Evolutionary conservation across 1,284 basidiomycete species (phyloP), one percentile per base, ranked within the genome.

Genomic region (Erythrobasidium hasegawianum): DNA sequence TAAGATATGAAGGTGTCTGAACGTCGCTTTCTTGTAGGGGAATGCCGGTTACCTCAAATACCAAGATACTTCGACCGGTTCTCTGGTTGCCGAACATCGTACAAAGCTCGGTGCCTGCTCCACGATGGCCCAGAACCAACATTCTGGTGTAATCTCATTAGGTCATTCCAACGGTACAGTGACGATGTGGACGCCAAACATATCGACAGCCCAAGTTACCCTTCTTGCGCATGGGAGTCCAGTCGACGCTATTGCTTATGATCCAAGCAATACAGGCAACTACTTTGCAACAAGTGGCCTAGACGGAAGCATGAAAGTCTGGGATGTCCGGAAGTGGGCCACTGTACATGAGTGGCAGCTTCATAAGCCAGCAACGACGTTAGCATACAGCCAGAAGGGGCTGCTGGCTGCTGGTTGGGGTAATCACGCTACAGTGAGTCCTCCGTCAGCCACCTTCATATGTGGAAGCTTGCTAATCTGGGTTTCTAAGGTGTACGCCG

Each of bases 321-420:
- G 95, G 96, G 96, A 98, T 79, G 89, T 87, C 73, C 80, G 96
- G 57, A 97, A 92, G 81, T 95, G 94, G 87, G 92, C 89, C 3
- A 60, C 68, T 16, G 27, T 75, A 47, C 73, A 73, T 59, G 73
- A 75, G 64, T 75, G 70, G 64, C 52, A 59, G 18, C 52, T 73
- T n/a, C 72, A 69, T 16, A 76, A 75, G 65, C 76, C 78, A 8
- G 77, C 78, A 2, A 72, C 72, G 13, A 72, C 74, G 1, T 59
- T 81, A 1, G 69, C 74, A 13, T 83, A 78, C 74, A 81, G 80
- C 72, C 86, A 87, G 70, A 86, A 85, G 71, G 95, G 95, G 0
- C 83, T 87, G 67, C 79, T 99, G 66, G 89, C 87, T 1, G 87
- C 94, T 10, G 88, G 87, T 80, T 70, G 90, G 93, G 68, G 88